These are phyloP conservation scores for Suhomyces xylopsoci DNA, from an alignment of 805 yeast species.

Conservation along the genomic window DNA sequence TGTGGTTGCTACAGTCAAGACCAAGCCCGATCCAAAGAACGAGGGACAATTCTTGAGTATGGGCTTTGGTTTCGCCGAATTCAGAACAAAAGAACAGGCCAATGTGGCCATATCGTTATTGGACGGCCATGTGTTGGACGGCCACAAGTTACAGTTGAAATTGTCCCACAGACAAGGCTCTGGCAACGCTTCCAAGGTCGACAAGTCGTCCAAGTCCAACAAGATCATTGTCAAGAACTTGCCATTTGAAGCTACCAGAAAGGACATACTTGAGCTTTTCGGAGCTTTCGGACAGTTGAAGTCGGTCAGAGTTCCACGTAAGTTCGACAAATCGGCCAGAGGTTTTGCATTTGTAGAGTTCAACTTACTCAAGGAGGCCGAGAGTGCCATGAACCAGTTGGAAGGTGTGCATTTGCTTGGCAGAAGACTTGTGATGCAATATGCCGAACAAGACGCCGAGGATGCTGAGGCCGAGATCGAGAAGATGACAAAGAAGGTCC, in stretches of 20 bases:
- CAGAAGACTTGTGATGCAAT: slow-evolving; percentile 89
- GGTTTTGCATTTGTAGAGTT: slow-evolving; percentile 98
- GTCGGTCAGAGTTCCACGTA: slow-evolving; percentile 93
- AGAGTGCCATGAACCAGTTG: slow-evolving; percentile 86
- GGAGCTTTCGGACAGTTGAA: slow-evolving; percentile 93
- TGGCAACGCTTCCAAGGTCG: slow-evolving; percentile 17
- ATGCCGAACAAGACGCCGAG: slow-evolving; percentile 76
- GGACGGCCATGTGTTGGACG: slow-evolving; percentile 79
- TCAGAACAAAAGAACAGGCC: slow-evolving; percentile 75
- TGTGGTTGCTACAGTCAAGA: slow-evolving; percentile 75
- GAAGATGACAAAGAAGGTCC: slow-evolving; percentile 83
- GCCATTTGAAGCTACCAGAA: slow-evolving; percentile 93
- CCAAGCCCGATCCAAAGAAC: slow-evolving; percentile 82
- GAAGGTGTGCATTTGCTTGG: slow-evolving; percentile 97
- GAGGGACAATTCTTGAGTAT: slow-evolving; percentile 70
- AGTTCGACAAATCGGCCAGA: slow-evolving; percentile 90
- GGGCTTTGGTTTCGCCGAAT: slow-evolving; percentile 98
- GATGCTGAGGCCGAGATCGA: slow-evolving; percentile 89
- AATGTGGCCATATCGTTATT: slow-evolving; percentile 65
- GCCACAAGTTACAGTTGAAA: slow-evolving; percentile 87
- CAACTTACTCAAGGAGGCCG: slow-evolving; percentile 82
- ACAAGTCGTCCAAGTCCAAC: slow-evolving; percentile 45
- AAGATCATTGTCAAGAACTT: slow-evolving; percentile 93
- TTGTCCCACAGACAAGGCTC: slow-evolving; percentile 72
- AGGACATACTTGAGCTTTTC: slow-evolving; percentile 88